Percentiles rank a stretch among this genome's conserved stretches.
Evolutionary conservation across 768 basidiomycete species (phyloP).

Genomic region (Dentipellis fragilis): DNA sequence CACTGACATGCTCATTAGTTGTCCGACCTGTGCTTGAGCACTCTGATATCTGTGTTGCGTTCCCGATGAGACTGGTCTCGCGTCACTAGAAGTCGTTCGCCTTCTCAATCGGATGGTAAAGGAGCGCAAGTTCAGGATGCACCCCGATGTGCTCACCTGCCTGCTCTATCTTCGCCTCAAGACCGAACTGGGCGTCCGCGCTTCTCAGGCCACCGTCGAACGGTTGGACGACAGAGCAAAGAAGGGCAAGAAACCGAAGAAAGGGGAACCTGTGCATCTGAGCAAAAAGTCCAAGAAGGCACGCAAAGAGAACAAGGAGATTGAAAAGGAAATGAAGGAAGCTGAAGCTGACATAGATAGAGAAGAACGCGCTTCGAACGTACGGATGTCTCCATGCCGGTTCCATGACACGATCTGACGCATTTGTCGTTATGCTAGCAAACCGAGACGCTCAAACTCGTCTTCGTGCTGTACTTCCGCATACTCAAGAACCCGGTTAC

Average conservation of each 20-base stretch:
- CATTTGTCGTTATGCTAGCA: conserved; percentile 41
- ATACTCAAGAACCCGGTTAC: conserved; percentile 81
- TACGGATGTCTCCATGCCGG: conserved; percentile 29
- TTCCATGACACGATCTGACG: neutral
- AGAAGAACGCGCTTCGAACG: conserved; percentile 76
- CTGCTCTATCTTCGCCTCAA: conserved; percentile 80
- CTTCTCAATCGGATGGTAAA: conserved; percentile 94
- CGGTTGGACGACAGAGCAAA: conserved; percentile 28
- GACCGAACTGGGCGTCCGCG: conserved; percentile 73
- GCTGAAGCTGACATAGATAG: conserved; percentile 91
- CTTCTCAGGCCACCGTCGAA: conserved; percentile 61
- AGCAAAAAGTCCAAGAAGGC: conserved; percentile 89
- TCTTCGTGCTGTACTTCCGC: conserved; percentile 95
- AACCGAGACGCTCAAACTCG: conserved; percentile 94
- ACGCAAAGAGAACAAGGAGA: conserved; percentile 80
- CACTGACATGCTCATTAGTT: conserved; percentile 35
- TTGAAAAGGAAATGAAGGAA: conserved; percentile 86
- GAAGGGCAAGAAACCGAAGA: conserved; percentile 9
- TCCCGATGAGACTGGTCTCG: conserved; percentile 68
- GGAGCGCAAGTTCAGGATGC: conserved; percentile 81
- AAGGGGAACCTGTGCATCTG: conserved; percentile 56
- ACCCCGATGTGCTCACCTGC: conserved; percentile 80
- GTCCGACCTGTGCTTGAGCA: conserved; percentile 76
- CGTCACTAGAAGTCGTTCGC: conserved; percentile 84
- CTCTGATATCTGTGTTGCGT: conserved; percentile 74